Conservation (phyloP, 352 stramenopile genomes). For the Aphanomyces euteiches region DNA sequence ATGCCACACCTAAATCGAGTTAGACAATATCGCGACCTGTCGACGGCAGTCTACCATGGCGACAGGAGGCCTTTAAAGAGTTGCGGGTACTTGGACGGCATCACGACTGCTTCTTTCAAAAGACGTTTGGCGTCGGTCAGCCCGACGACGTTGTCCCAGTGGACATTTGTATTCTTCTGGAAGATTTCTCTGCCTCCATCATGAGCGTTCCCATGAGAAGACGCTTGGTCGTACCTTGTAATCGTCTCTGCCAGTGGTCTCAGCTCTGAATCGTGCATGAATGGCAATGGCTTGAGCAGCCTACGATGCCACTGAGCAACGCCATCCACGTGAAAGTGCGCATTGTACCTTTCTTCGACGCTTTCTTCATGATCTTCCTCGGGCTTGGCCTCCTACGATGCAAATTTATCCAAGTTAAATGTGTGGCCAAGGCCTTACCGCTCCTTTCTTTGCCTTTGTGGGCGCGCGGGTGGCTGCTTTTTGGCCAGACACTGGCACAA, state of each 20-base stretch:
- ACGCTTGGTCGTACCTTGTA: constrained; percentile 37
- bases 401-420: background rate
- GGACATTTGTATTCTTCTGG: constrained; percentile 84
- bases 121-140: constrained; percentile 90
- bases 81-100: constrained; percentile 93
- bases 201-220: background rate
- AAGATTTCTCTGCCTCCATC: constrained; percentile 73
- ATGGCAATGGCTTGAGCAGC: constrained; percentile 86
- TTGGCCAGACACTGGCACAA: constrained; percentile 54
- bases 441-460: constrained; percentile 30
- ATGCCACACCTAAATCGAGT: constrained; percentile 81
- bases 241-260: constrained; percentile 84
- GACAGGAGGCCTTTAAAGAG: constrained; percentile 91
- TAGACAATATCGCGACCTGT: background rate
- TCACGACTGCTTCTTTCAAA: constrained; percentile 92
- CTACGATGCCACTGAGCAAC: background rate
- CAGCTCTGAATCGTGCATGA: constrained; percentile 83
- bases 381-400: constrained; percentile 27
- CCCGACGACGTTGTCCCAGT: constrained; percentile 87
- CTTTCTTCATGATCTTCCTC: constrained; percentile 46
- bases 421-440: background rate
- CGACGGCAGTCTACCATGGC: constrained; percentile 41
- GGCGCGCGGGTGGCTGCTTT: constrained; percentile 47
- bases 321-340: background rate
- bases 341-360: constrained; percentile 48